Conservation (phyloP, 441 rosid genomes). For the Gossypium schwendimanii region DNA sequence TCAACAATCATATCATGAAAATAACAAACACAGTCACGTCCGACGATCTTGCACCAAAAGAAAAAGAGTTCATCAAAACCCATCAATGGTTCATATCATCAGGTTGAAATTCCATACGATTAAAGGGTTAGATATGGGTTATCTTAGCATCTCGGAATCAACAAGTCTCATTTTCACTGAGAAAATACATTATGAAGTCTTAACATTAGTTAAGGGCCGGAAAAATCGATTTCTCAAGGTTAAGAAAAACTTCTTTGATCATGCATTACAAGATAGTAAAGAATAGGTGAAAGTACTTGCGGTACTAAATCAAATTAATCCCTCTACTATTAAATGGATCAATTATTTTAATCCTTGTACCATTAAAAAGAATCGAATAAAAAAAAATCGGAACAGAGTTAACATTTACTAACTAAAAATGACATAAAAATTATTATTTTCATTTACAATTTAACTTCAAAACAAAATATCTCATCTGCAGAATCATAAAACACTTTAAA, state of each 20-base stretch:
- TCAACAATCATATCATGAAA: conserved; percentile 92
- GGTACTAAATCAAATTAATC: too few species aligned
- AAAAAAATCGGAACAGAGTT: too few species aligned
- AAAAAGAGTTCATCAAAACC: conserved; percentile 2
- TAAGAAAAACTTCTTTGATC: background rate
- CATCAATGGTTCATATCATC: background rate
- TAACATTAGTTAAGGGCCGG: background rate
- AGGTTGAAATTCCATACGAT: background rate
- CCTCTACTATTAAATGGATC: too few species aligned
- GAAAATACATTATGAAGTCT: background rate
- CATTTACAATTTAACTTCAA: too few species aligned
- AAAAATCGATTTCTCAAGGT: background rate
- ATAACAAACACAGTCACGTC: conserved; percentile 75
- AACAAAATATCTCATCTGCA: too few species aligned
- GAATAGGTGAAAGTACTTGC: too few species aligned
- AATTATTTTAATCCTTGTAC: too few species aligned
- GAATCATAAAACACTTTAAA: too few species aligned
- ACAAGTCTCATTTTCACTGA: background rate
- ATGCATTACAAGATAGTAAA: background rate
- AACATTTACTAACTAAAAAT: too few species aligned
- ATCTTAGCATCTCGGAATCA: background rate
- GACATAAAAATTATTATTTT: too few species aligned
- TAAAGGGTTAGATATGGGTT: background rate
- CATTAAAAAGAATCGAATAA: too few species aligned
- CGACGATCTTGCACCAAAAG: conserved; percentile 49